Evolutionary conservation across 164 flowering plant species (phyloP).

Genomic region (Macadamia tetraphylla): DNA sequence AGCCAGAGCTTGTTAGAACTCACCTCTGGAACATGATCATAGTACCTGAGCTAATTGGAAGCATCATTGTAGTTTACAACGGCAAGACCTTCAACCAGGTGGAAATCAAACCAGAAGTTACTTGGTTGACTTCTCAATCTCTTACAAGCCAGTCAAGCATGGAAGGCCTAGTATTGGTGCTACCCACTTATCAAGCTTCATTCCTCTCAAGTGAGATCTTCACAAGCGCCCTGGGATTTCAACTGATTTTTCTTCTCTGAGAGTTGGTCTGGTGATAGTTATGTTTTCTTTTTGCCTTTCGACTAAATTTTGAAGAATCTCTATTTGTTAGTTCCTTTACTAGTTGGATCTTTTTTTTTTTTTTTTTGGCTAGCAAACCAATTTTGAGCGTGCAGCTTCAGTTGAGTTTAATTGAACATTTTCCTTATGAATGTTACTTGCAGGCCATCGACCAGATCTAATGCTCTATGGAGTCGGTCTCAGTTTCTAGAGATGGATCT

Average conservation of each 20-base stretch:
- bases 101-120: conserved; percentile 57
- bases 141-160: conserved; percentile 56
- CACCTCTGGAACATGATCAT: conserved; percentile 56
- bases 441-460: too few species aligned
- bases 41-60: conserved; percentile 62
- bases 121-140: conserved; percentile 50
- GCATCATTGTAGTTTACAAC: conserved; percentile 54
- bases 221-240: neutral
- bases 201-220: conserved; percentile 45
- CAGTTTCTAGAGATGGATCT: too few species aligned
- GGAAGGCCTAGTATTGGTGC: conserved; percentile 64
- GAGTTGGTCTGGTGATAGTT: too few species aligned
- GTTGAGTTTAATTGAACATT: too few species aligned
- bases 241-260: neutral
- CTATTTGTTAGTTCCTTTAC: neutral
- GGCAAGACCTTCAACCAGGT: conserved; percentile 59
- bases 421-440: too few species aligned
- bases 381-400: too few species aligned
- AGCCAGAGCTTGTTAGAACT: conserved; percentile 49
- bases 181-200: conserved; percentile 54
- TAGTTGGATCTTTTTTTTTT: neutral
- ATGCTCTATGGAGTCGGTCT: too few species aligned
- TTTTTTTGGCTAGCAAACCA: too few species aligned
- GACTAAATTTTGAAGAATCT: neutral
- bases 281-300: neutral